Base-by-base conservation (phyloP, 106 monocot genomes). In the Allium cepa region DNA sequence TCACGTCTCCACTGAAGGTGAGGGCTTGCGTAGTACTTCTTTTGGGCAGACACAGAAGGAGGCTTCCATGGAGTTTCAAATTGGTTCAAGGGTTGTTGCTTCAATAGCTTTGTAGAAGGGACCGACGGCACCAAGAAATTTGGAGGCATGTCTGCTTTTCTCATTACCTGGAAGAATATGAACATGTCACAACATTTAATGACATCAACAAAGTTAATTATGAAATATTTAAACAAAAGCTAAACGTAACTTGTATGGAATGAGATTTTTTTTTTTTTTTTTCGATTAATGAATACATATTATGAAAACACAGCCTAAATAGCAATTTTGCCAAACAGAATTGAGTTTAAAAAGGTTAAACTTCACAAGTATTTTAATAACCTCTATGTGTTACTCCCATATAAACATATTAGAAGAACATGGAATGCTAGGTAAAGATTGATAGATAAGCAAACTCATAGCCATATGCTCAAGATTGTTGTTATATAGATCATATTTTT, bases 1-100 rank as follows among this genome's bases (percentile, higher is more conserved):
- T 82, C 77, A 9, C 89, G 76, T 46, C 47, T 71, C 89, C 89
- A 89, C 60, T 89, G 89, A 11, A 85, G 82, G 58, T 78, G 79
- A 67, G 76, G 57, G 56, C 69, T 75, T 0, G 58, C 46, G 59
- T 59, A 46, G 3, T 64, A 62, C 49, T 50, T 75, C 7, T 6
- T 55, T 46, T 72, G 79, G 47, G 17, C 13, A 11, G 74, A 52
- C 60, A 55, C 11, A 11, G 10, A 15, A 60, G 36, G 36, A 36
- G 5, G 36, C 36, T 36, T 36, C 36, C 36, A 4, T 36, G 36
- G 36, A 36, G 36, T 86, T 82, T 69, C 50, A 58, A 67, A 36
- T 11, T 11, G 64, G 56, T 50, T 72, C 70, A 46, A 71, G 48
- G 45, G 53, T 15, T 55, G 53, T 15, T 55, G 53, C 53, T 12